Conservation (phyloP, 1,139 yeast species). For the Sugiyamaella novakii region DNA sequence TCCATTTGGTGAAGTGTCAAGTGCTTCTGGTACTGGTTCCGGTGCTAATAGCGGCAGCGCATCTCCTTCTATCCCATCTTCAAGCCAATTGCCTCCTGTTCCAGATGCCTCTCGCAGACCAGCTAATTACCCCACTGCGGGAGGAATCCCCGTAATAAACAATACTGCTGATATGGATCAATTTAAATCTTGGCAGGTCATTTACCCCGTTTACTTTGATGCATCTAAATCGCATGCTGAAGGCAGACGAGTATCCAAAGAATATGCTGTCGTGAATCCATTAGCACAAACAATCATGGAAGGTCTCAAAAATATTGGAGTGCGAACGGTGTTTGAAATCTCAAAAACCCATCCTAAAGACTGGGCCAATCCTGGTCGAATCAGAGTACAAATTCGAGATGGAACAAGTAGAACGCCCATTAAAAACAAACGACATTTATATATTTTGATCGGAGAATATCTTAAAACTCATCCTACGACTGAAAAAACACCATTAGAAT, state of each 20-base stretch:
- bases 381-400: slow-evolving; percentile 55
- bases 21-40: slow-evolving; percentile 13
- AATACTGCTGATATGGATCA: slow-evolving; percentile 55
- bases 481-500: slow-evolving; percentile 57
- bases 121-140: slow-evolving; percentile 17
- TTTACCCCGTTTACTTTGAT: slow-evolving; percentile 95
- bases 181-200: slow-evolving; percentile 65
- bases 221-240: slow-evolving; percentile 68
- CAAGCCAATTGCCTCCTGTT: slow-evolving; percentile 15
- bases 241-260: slow-evolving; percentile 77
- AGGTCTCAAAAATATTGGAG: slow-evolving; percentile 52
- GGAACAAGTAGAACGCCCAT: slow-evolving; percentile 38
- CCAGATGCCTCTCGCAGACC: slow-evolving; percentile 13
- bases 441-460: slow-evolving; percentile 62
- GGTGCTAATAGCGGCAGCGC: too few species aligned
- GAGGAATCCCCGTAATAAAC: slow-evolving; percentile 21
- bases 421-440: slow-evolving; percentile 66
- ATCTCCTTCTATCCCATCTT: slow-evolving; percentile 1
- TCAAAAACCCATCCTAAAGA: slow-evolving; percentile 94
- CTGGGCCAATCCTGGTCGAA: slow-evolving; percentile 95
- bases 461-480: slow-evolving; percentile 72
- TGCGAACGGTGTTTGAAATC: slow-evolving; percentile 49
- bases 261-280: slow-evolving; percentile 79
- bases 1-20: slow-evolving; percentile 23
- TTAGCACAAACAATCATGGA: slow-evolving; percentile 80